Percentiles rank a stretch among this genome's conserved stretches.
Conservation (phyloP, 148 eudicot species). For the Chenopodium quinoa region DNA sequence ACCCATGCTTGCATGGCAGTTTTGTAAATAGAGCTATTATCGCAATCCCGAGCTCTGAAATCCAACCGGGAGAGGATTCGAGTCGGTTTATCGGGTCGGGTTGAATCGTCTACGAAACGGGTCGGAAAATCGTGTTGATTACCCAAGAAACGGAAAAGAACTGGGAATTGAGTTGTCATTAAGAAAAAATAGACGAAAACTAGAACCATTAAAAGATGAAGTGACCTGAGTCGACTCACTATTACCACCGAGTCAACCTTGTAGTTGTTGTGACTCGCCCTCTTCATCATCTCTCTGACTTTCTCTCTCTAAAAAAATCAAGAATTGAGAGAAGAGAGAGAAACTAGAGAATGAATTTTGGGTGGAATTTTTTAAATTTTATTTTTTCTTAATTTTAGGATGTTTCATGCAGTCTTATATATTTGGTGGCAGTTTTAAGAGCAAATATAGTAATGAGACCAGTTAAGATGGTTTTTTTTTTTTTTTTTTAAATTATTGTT, state of each 20-base stretch:
- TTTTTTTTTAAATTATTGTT: too few relatives aligned
- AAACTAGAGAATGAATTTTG: too few relatives aligned
- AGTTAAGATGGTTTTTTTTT: too few relatives aligned
- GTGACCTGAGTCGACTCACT: slow-evolving; percentile 58
- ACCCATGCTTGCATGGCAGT: slow-evolving; percentile 53
- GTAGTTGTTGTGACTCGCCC: background rate
- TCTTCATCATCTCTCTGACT: slow-evolving; percentile 32
- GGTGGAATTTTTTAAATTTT: too few relatives aligned
- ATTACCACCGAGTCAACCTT: slow-evolving; percentile 48
- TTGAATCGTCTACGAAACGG: slow-evolving; percentile 21
- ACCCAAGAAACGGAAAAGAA: slow-evolving; percentile 36
- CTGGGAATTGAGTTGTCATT: slow-evolving; percentile 58
- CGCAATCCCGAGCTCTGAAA: slow-evolving; percentile 7
- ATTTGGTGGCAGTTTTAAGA: too few relatives aligned
- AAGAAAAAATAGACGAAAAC: slow-evolving; percentile 47
- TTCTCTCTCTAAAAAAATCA: background rate
- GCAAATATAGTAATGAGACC: too few relatives aligned
- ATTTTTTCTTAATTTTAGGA: too few relatives aligned
- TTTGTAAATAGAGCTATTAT: slow-evolving; percentile 35
- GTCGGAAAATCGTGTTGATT: background rate
- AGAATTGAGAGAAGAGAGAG: background rate
- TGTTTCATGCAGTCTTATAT: too few relatives aligned
- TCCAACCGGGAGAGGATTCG: slow-evolving; percentile 29
- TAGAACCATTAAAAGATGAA: slow-evolving; percentile 49
- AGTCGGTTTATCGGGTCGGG: slow-evolving; percentile 4